Conservation (phyloP, 352 stramenopile species). For the Phytophthora idaei region DNA sequence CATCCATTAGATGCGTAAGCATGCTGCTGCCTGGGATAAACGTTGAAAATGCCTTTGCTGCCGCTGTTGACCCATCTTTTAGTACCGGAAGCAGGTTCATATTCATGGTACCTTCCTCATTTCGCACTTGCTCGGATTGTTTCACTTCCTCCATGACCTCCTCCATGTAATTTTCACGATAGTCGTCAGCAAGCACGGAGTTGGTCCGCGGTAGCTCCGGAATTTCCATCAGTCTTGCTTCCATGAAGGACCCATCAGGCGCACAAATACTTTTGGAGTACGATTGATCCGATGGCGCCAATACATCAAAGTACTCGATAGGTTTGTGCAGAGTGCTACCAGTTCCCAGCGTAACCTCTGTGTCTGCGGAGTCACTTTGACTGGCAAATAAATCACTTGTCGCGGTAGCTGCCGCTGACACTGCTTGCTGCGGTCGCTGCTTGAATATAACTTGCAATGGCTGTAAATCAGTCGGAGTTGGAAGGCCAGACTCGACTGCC, state of each 20-base stretch:
- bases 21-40: conserved; percentile 74
- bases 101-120: conserved; percentile 52
- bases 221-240: conserved; percentile 73
- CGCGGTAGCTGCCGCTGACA: conserved; percentile 21
- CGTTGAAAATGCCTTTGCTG: conserved; percentile 75
- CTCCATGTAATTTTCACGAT: conserved; percentile 62
- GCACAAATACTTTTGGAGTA: conserved; percentile 78
- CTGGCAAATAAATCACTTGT: conserved; percentile 37
- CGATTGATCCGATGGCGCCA: conserved; percentile 53
- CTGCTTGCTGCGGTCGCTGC: conserved; percentile 66
- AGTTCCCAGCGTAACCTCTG: conserved; percentile 48
- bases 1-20: conserved; percentile 79
- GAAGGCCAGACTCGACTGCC: conserved; percentile 35
- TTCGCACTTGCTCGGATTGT: conserved; percentile 51
- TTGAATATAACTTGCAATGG: conserved; percentile 88
- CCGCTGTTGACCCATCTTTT: conserved; percentile 63
- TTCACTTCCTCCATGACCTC: conserved; percentile 68
- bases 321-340: conserved; percentile 49
- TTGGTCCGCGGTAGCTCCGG: conserved; percentile 47
- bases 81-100: conserved; percentile 64
- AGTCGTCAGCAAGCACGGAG: conserved; percentile 58
- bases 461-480: conserved; percentile 35
- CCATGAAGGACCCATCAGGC: conserved; percentile 72
- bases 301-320: conserved; percentile 72
- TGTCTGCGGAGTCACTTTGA: conserved; percentile 32